These are phyloP conservation scores for Trichocladium antarcticum DNA, from an alignment of 495 filamentous ascomycete species.

Conservation along the genomic window DNA sequence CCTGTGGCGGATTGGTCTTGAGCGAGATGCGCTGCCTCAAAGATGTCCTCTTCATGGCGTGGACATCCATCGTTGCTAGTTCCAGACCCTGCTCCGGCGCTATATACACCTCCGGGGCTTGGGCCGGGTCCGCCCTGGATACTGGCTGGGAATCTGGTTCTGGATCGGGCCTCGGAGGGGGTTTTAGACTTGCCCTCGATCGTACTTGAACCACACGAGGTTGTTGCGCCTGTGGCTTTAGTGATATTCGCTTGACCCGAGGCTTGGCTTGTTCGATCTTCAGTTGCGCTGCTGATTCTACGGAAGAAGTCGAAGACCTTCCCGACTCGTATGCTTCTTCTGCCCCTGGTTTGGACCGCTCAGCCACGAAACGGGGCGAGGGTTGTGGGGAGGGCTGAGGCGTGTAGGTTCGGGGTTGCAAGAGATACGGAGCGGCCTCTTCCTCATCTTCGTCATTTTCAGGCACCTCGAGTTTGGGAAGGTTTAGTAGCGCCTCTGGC, in stretches of 20 bases:
- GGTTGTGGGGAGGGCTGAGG: conserved; percentile 39
- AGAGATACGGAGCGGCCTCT: conserved; percentile 33
- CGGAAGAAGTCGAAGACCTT: conserved; percentile 3
- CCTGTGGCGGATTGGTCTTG: conserved; percentile 33
- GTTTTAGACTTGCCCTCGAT: conserved; percentile 7
- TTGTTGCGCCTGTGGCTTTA: conserved; percentile 6
- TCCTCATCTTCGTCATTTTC: conserved; percentile 11
- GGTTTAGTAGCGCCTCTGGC: conserved; percentile 10
- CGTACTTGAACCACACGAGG: conserved; percentile 21
- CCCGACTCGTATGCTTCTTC: not conserved
- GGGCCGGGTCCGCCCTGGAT: no score
- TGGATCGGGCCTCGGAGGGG: not conserved
- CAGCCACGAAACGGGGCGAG: conserved; percentile 27
- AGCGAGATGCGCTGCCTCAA: conserved; percentile 41
- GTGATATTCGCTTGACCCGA: not conserved
- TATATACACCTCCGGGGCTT: conserved; percentile 12
- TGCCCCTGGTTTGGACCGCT: not conserved
- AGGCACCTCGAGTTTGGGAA: conserved; percentile 9
- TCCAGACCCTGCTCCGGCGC: conserved; percentile 17
- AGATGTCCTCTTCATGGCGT: conserved; percentile 28
- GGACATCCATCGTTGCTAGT: conserved; percentile 10
- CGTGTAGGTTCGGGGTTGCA: conserved; percentile 45
- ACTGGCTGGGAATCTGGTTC: no score
- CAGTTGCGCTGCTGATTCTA: conserved; percentile 5
- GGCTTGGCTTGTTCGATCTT: conserved; percentile 6